Conservation (phyloP, 495 filamentous ascomycete genomes). For the Staphylotrichum longicolle region DNA sequence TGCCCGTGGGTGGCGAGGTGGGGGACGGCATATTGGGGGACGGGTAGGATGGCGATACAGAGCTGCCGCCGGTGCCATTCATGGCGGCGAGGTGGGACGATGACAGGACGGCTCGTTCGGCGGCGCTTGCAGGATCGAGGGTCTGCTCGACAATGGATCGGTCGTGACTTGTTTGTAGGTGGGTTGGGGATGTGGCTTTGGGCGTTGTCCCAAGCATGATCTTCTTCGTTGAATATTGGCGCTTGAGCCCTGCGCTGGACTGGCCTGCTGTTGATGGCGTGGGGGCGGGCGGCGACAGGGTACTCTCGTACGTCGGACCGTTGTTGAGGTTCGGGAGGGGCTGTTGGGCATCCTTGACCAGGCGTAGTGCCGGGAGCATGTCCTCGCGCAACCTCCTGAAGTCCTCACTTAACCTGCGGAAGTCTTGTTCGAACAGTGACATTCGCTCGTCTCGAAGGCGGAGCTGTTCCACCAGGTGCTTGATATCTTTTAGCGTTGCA, state of each 20-base stretch:
- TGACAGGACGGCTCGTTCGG: constrained; percentile 62
- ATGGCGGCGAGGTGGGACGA: constrained; percentile 74
- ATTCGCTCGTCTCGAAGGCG: constrained; percentile 85
- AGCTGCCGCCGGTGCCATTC: constrained; percentile 58
- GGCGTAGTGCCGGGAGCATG: constrained; percentile 80
- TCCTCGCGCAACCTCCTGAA: constrained; percentile 84
- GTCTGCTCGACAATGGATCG: constrained; percentile 56
- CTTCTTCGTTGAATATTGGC: constrained; percentile 89
- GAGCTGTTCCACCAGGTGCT: constrained; percentile 81
- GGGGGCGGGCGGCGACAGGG: constrained; percentile 51
- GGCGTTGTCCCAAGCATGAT: constrained; percentile 78
- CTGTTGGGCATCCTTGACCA: constrained; percentile 86
- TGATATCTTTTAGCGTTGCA: constrained; percentile 88
- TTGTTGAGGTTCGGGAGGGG: constrained; percentile 65
- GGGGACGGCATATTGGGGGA: constrained; percentile 79
- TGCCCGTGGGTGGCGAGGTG: constrained; percentile 64
- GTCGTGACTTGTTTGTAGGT: constrained; percentile 59
- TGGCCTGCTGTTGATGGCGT: constrained; percentile 49
- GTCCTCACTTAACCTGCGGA: constrained; percentile 78
- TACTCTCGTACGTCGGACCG: constrained; percentile 44
- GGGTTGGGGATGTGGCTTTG: constrained; percentile 75
- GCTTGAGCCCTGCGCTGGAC: constrained; percentile 56
- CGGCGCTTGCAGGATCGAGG: constrained; percentile 52
- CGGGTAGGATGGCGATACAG: constrained; percentile 56
- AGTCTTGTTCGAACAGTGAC: constrained; percentile 70